phyloP scores from a whole-genome alignment of 352 stramenopile species.

The Phytophthora ramorum region DNA sequence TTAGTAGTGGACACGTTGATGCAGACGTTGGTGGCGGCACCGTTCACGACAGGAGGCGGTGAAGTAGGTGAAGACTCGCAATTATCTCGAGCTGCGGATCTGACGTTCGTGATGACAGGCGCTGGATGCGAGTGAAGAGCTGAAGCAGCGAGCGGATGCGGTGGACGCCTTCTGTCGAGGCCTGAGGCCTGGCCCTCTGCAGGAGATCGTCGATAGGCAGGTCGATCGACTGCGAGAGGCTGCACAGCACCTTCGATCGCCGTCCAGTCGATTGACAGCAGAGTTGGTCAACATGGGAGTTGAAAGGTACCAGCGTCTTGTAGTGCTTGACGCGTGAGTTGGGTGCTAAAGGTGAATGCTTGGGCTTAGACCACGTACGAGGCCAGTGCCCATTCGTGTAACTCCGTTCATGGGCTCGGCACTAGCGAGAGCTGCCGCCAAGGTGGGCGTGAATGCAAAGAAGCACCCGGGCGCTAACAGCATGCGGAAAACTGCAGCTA shows the following conservation, averaged over 20 bases:
- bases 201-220: conserved; percentile 61
- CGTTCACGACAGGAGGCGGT: conserved; percentile 4
- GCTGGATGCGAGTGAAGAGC: conserved; percentile 40
- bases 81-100: background rate
- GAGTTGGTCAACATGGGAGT: conserved; percentile 20
- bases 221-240: conserved; percentile 40
- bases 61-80: conserved; percentile 13
- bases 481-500: conserved; percentile 31
- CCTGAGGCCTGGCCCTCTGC: conserved; percentile 49
- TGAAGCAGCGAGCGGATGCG: conserved; percentile 49
- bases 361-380: conserved; percentile 24
- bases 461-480: conserved; percentile 47
- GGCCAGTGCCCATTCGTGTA: conserved; percentile 29
- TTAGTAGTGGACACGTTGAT: conserved; percentile 36
- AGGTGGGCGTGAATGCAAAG: conserved; percentile 29
- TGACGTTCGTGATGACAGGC: conserved; percentile 28
- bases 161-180: conserved; percentile 52
- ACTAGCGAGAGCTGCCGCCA: conserved; percentile 28
- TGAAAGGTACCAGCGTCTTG: conserved; percentile 15
- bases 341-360: background rate
- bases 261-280: conserved; percentile 18
- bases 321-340: background rate
- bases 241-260: conserved; percentile 38
- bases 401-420: conserved; percentile 45
- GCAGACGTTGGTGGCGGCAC: conserved; percentile 21